Base-by-base conservation (phyloP, 2,329 filamentous ascomycete species). In the Aspergillus flavus region DNA sequence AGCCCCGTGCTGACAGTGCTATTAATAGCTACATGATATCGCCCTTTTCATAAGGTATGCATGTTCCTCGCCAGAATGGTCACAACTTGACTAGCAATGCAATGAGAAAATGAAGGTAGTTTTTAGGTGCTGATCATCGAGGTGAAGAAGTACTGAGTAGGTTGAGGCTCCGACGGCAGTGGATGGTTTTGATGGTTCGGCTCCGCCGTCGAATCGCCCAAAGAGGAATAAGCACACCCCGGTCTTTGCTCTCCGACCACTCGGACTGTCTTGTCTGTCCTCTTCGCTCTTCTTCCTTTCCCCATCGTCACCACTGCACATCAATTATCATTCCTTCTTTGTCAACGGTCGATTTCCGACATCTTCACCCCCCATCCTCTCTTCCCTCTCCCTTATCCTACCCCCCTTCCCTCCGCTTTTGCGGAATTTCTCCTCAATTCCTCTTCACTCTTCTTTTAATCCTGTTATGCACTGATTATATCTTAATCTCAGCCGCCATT, bases 201-300 rank as follows among this genome's bases (percentile, higher is more conserved):
- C 61, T 65, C 59, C 62, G 64, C 57, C 23, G 43, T 50, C 61
- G 59, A 62, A 65, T 66, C 61, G 59, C 61, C 58, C 53, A 48
- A 61, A 59, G 43, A 46, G 56, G 61, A 66, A 61, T 57, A 48
- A 48, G 61, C 59, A 57, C 55, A 62, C 57, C 59, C 62, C 62
- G 50, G 57, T n/a, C 36, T 57, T 58, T 61, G 54, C 52, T 39
- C 64, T 64, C 60, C 64, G 58, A 58, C 62, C 62, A 68, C 61
- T 68, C 66, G 58, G 21, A 26, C 39, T 57, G 41, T 23, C 57
- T 52, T 64, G 61, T 66, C 64, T 68, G 67, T 68, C 67, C 68
- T 66, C 60, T 64, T 66, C 65, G 41, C 30, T 57, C 59, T 43
- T 54, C 41, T 60, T 61, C 52, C 39, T 59, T 46, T 34, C 11